These are phyloP conservation scores for Fusarium sp. DNA, from an alignment of 2,329 filamentous ascomycete species.

Conservation along the genomic window DNA sequence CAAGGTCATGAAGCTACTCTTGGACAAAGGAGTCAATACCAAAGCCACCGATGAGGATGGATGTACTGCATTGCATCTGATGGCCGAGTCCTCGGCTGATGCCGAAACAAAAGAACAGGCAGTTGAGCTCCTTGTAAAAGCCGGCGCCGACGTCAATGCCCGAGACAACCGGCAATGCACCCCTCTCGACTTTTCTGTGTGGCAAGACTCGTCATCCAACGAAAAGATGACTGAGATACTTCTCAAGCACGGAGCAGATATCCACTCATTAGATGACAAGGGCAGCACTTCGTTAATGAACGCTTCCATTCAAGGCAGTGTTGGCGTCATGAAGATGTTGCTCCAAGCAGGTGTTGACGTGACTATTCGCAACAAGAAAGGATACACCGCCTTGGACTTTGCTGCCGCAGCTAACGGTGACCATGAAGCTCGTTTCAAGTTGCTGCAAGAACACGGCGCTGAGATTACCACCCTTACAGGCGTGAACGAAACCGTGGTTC, in stretches of 20 bases:
- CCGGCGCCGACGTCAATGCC: background rate
- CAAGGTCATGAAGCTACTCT: background rate
- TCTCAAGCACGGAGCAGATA: background rate
- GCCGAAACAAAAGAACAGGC: background rate
- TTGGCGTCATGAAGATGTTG: background rate
- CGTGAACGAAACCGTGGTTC: background rate
- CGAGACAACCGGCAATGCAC: background rate
- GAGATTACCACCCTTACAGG: background rate
- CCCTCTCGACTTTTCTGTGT: background rate
- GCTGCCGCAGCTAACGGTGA: background rate
- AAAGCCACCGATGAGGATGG: background rate
- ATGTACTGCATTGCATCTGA: background rate
- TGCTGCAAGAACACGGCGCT: background rate
- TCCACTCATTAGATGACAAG: background rate
- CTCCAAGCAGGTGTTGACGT: background rate
- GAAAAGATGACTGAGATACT: background rate
- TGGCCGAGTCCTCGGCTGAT: background rate
- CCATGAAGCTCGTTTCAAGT: background rate
- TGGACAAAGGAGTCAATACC: background rate
- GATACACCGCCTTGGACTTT: background rate
- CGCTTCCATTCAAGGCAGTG: background rate
- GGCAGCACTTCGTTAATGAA: background rate
- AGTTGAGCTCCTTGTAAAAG: background rate
- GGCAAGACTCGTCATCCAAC: background rate
- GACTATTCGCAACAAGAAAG: background rate